Base-by-base conservation (phyloP, 1,139 yeast genomes). In the Lodderomyces metapsilosis region DNA sequence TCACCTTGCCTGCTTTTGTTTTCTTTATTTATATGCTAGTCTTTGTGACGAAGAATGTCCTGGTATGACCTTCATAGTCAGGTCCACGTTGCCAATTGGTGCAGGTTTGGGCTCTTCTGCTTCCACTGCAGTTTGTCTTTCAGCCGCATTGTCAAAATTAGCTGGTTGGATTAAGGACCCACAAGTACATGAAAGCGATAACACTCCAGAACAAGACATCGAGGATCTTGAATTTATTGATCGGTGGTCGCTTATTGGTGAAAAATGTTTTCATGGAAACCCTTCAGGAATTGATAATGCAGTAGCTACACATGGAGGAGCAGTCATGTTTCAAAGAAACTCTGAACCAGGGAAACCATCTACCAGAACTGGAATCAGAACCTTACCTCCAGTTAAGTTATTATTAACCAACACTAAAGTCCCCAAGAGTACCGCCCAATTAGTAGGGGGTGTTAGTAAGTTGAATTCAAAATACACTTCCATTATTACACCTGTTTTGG, bases 21-120 rank as follows among this genome's bases (percentile, higher is more conserved):
- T 92, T 62, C 69, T 92, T 35, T 92, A 91, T 62, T 64, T 92
- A 37, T 88, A 82, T 57, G 60, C 80, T 39, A 76, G 76, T 41
- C 62, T 89, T 40, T 80, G 91, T 53, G 51, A 59, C 5, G 66
- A 68, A 7, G 54, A 62, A 0, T 63, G 71, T 1, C 71, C 71
- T 1, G 87, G 87, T 1, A 58, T 71, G 49, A 72, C 71, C 21
- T 88, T 84, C 59, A 72, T 80, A 5, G 80, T 88, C 20, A 76
- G 92, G 43, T 87, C 96, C 0, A 83, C 95, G 0, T 69, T 91
- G 41, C 98, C 99, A 0, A 86, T 92, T 41, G 98, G 99, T 22
- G 97, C 98, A 1, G 99, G 99, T 0, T 71, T 92, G 39, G 99
- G 99, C 0, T 88, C 96, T 1, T 87, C 96, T 39, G 98, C 98